These are phyloP conservation scores for Lathyrus oleraceus DNA, from an alignment of 306 rosid genomes.

Conservation along the genomic window DNA sequence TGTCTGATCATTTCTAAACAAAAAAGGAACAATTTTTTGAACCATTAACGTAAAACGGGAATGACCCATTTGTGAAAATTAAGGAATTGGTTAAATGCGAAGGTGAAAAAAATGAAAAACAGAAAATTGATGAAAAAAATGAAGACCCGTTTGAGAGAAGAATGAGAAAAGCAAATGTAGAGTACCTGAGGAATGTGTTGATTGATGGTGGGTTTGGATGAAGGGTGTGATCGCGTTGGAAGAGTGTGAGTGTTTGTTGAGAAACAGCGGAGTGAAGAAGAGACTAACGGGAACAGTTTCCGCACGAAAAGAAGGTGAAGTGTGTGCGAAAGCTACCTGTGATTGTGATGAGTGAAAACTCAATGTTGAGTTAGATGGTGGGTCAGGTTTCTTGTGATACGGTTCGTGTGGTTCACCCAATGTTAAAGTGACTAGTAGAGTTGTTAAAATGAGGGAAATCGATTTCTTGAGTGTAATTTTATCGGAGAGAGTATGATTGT, in stretches of 20 bases:
- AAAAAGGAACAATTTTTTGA: neutral
- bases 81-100: neutral
- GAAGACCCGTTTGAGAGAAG: neutral
- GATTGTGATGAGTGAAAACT: slow-evolving; percentile 34
- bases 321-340: slow-evolving; percentile 44
- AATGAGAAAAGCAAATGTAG: slow-evolving; percentile 31
- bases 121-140: neutral
- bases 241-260: slow-evolving; percentile 25
- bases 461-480: no score
- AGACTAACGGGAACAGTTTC: slow-evolving; percentile 47
- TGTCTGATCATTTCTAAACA: slow-evolving; percentile 26
- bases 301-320: slow-evolving; percentile 32
- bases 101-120: neutral
- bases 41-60: slow-evolving; percentile 8
- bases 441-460: no score
- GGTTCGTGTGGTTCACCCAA: slow-evolving; percentile 17
- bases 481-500: no score
- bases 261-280: slow-evolving; percentile 8
- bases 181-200: slow-evolving; percentile 36
- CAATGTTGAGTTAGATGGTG: neutral
- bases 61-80: slow-evolving; percentile 19
- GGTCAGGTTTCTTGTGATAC: slow-evolving; percentile 32
- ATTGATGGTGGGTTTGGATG: slow-evolving; percentile 2
- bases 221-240: slow-evolving; percentile 20
- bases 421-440: neutral